Percentiles rank a stretch among this genome's conserved stretches.
Evolutionary conservation across 768 basidiomycete genomes (phyloP).

Genomic region (Sarcodon sp.): DNA sequence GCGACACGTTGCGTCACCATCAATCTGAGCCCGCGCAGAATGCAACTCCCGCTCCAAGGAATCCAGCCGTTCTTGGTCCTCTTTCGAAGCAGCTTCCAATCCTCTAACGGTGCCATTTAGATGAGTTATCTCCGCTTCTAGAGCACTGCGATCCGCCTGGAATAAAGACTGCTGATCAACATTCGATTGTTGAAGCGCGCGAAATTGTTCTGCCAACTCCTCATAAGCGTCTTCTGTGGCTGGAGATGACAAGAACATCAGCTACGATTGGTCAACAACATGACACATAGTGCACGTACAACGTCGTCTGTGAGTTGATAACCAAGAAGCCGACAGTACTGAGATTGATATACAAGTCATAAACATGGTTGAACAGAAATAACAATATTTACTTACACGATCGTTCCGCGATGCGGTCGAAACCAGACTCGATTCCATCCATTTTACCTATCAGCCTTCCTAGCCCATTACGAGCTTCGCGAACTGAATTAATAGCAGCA

Average conservation of each 20-base stretch:
- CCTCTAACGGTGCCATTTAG: conserved; percentile 33
- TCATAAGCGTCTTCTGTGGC: conserved; percentile 62
- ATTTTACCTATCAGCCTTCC: conserved; percentile 65
- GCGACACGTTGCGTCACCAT: conserved; percentile 48
- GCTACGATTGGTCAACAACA: conserved; percentile 4
- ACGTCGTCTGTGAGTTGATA: conserved; percentile 56
- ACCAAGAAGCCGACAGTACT: conserved; percentile 71
- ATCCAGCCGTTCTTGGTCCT: conserved; percentile 40
- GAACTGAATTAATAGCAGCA: conserved; percentile 39
- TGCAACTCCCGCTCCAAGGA: conserved; percentile 52
- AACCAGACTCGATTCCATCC: conserved; percentile 68
- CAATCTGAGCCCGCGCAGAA: conserved; percentile 47
- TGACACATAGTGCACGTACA: conserved; percentile 31
- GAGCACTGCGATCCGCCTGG: conserved; percentile 40
- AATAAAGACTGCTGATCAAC: conserved; percentile 41
- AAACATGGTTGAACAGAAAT: neutral
- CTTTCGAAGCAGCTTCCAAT: conserved; percentile 20
- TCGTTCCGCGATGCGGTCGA: conserved; percentile 79
- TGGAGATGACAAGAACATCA: conserved; percentile 14
- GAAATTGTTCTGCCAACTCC: conserved; percentile 60
- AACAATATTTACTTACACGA: conserved; percentile 38
- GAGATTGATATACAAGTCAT: conserved; percentile 2
- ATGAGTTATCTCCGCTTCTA: conserved; percentile 44
- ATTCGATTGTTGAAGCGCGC: conserved; percentile 41
- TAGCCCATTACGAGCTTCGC: conserved; percentile 46